Percentiles rank a stretch among this genome's conserved stretches.
Conservation (phyloP, 1,284 basidiomycete species). For the Austroboletus niveus region DNA sequence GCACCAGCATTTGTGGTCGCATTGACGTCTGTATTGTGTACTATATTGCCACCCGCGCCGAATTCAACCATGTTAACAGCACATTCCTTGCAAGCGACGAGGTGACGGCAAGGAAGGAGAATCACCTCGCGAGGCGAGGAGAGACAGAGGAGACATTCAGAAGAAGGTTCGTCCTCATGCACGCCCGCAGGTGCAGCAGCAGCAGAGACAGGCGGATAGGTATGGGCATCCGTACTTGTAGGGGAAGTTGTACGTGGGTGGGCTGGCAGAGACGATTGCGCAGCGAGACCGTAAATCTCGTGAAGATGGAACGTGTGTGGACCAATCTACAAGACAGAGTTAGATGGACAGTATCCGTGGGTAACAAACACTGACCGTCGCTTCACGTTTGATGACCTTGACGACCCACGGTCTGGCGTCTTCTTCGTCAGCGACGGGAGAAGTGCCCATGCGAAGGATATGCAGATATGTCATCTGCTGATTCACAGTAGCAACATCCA, state of each 20-base stretch:
- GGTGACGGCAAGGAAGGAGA: slow-evolving; percentile 83
- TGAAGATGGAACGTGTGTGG: slow-evolving; percentile 88
- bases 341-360: slow-evolving; percentile 5
- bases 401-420: slow-evolving; percentile 76
- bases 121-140: slow-evolving; percentile 86
- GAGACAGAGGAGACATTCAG: slow-evolving; percentile 87
- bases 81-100: slow-evolving; percentile 90
- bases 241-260: slow-evolving; percentile 41
- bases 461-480: slow-evolving; percentile 86
- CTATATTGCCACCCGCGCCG: slow-evolving; percentile 83
- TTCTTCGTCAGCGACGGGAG: slow-evolving; percentile 39
- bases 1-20: slow-evolving; percentile 1
- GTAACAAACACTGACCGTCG: slow-evolving; percentile 48
- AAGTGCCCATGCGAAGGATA: slow-evolving; percentile 67
- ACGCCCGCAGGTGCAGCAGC: slow-evolving; percentile 23
- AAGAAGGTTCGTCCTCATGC: slow-evolving; percentile 72
- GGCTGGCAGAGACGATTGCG: slow-evolving; percentile 46
- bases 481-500: slow-evolving; percentile 63
- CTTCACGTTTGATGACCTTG: slow-evolving; percentile 86
- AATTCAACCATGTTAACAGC: slow-evolving; percentile 94
- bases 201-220: slow-evolving; percentile 50
- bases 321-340: slow-evolving; percentile 59
- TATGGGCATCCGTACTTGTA: slow-evolving; percentile 40
- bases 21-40: slow-evolving; percentile 51
- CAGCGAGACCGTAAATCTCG: slow-evolving; percentile 86